Evolutionary conservation across 805 yeast genomes (phyloP).

Genomic region (Nakazawaea wyomingensis): DNA sequence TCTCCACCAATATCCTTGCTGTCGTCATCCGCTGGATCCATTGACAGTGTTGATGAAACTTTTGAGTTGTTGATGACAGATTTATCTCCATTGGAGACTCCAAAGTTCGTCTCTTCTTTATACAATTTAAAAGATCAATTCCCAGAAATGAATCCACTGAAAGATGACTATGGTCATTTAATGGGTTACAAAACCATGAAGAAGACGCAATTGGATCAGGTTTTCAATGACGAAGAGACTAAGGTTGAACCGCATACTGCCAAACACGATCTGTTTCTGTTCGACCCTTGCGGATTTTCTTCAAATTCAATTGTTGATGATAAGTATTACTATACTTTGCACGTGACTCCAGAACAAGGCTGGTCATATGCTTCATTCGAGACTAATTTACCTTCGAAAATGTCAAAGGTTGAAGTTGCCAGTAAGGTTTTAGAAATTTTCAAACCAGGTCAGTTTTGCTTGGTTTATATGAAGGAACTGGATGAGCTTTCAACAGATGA

Average conservation of each 20-base stretch:
- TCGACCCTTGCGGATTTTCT: constrained; percentile 92
- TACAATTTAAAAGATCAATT: constrained; percentile 22
- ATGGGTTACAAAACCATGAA: constrained; percentile 67
- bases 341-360: constrained; percentile 89
- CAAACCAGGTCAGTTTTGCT: constrained; percentile 71
- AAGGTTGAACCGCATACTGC: constrained; percentile 28
- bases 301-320: constrained; percentile 72
- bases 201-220: constrained; percentile 53
- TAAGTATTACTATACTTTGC: constrained; percentile 68
- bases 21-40: not conserved
- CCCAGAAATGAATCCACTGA: constrained; percentile 40
- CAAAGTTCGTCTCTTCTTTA: constrained; percentile 40
- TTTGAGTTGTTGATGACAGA: constrained; percentile 91
- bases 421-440: constrained; percentile 57
- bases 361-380: constrained; percentile 98
- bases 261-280: constrained; percentile 81
- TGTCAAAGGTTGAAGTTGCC: constrained; percentile 51
- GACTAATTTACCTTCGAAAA: constrained; percentile 61
- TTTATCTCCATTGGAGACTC: constrained; percentile 50
- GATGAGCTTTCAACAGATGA: constrained; percentile 7
- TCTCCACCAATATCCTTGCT: constrained; percentile 7
- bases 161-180: constrained; percentile 72
- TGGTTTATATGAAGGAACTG: constrained; percentile 24
- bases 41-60: constrained; percentile 44
- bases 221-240: constrained; percentile 30